Base-by-base conservation (phyloP, 1,284 basidiomycete species). In the Irpex rosettiformis region DNA sequence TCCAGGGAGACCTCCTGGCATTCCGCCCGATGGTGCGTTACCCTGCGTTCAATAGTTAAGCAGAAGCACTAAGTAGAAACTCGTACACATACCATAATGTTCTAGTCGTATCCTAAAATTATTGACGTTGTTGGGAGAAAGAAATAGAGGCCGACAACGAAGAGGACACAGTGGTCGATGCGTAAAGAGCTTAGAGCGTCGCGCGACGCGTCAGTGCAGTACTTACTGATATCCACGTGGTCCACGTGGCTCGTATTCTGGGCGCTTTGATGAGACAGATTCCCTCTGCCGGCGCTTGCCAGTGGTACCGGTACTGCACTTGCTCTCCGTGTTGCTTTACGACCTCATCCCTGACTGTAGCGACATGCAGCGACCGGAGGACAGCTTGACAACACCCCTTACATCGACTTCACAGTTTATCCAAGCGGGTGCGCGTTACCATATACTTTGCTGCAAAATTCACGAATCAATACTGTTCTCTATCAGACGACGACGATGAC, bases 321-420 rank as follows among this genome's bases (percentile, higher is more conserved):
- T 43, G 6, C 45, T 54, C 27, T 25, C 18, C 58, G 16, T 43
- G 25, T 25, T 29, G 24, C 52, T 28, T 45, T 11, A 25, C n/a
- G 28, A 47, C 52, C 27, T 18, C 16, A 7, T 18, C 24, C 10
- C 43, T 22, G 55, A 18, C 29, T 42, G 40, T 42, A 48, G 51
- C 43, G 52, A n/a, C 43, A 70, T 71, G 69, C 64, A 69, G 56
- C 61, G 62, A 3, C 62, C 65, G 43, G 70, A 70, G 54, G 64
- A 67, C 54, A 63, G 53, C 56, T 59, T 69, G 74, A 62, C 67
- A 18, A 74, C 77, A 30, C 84, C 87, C n/a, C 70, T 84, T 57
- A 85, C 82, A 8, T 81, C 84, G 3, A 81, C 75, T 57, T 87
- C 88, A 1, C 88, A 85, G 65, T 91, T 89, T 64, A 91, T 91